These are phyloP conservation scores for Gymnopilus junonius DNA, from an alignment of 768 basidiomycete genomes.

Conservation along the genomic window DNA sequence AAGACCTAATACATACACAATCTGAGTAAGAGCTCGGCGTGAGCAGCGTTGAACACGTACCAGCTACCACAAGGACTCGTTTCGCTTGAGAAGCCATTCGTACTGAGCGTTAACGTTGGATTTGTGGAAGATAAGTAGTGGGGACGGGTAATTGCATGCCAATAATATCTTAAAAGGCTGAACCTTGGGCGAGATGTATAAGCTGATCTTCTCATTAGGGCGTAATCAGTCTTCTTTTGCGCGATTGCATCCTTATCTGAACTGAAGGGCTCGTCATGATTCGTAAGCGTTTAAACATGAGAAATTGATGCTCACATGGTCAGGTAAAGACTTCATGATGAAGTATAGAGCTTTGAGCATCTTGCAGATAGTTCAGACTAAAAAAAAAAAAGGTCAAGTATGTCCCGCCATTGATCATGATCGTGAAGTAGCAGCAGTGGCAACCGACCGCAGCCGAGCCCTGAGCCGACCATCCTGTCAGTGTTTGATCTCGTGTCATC, in stretches of 20 bases:
- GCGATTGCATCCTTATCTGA: neutral
- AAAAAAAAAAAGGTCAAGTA: no score
- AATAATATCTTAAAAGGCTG: neutral
- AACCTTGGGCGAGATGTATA: neutral
- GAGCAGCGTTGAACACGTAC: conserved; percentile 32
- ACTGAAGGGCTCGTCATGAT: neutral
- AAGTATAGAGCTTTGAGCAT: neutral
- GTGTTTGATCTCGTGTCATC: no score
- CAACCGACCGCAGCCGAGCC: no score
- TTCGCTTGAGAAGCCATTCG: conserved; percentile 30
- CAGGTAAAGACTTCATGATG: no score
- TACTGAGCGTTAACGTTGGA: neutral
- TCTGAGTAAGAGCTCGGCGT: neutral
- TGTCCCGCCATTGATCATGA: no score
- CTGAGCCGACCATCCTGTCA: no score
- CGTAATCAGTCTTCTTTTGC: neutral
- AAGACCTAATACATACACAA: conserved; percentile 34
- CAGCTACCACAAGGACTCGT: conserved; percentile 63
- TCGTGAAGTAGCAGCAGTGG: no score
- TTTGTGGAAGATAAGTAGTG: neutral
- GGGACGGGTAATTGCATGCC: no score
- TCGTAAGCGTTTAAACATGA: neutral
- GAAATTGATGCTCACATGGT: no score
- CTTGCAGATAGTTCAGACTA: neutral
- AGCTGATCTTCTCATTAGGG: neutral